Evolutionary conservation across 768 basidiomycete species (phyloP), one percentile per base, ranked within the genome.

Genomic region (Mycena sanguinolenta): DNA sequence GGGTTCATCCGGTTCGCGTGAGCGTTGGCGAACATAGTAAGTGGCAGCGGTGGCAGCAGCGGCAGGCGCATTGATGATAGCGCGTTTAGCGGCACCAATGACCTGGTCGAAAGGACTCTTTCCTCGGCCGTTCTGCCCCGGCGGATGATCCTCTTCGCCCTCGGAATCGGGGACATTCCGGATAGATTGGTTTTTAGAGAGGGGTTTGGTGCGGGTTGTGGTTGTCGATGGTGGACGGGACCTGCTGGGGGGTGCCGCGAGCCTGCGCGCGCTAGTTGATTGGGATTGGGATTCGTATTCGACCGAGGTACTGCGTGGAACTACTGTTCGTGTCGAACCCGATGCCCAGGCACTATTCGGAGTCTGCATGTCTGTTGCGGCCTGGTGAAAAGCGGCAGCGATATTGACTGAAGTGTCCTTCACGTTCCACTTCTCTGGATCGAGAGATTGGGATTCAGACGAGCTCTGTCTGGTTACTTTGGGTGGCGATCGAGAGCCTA

Each of bases 331-430:
- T 19, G 84, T 84, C n/a, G 86, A 83, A 54, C 87, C 84, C 2
- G 92, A 91, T 3, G 89, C 89, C 93, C 92, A 93, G 0, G 90
- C 80, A 61, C 82, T 82, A 78, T 92, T 92, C 32, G 89, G 88
- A 73, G 87, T 89, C 74, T 72, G 74, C 84, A 88, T 87, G 67
- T 84, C 82, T 77, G 81, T 83, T 25, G 87, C 92, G 23, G 95
- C 95, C 78, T 91, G 90, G 73, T 85, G 83, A 76, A 96, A 93
- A 34, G 95, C 95, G 75, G 88, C 88, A 13, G 94, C 95, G 75
- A 95, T 91, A 80, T 94, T 93, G 59, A 96, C 95, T 23, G 94
- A 91, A 53, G 95, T 96, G 80, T 94, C 93, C 75, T 92, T 92
- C 68, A 94, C 88, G 67, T 79, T 77, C 91, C 91, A 93, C 85